Conservation (phyloP, 176 grass and related monocot genomes). For the Carex pumila region DNA sequence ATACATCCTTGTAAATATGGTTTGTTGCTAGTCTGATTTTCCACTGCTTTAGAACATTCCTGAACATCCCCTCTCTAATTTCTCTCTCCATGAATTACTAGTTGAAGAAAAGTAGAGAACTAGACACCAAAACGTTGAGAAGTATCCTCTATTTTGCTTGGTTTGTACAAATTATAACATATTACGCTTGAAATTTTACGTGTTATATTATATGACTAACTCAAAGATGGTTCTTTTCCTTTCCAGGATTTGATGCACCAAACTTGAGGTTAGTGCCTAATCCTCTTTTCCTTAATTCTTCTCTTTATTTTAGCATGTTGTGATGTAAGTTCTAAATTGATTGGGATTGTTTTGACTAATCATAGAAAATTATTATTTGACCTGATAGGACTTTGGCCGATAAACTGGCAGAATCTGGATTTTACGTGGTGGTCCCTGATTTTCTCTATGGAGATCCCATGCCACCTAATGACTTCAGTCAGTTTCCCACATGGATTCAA, state of each 20-base stretch:
- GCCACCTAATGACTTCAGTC: neutral
- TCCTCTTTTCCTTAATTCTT: neutral
- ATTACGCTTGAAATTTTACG: neutral
- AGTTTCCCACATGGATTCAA: slow-evolving; percentile 14
- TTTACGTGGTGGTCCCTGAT: slow-evolving; percentile 33
- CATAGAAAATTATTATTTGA: neutral
- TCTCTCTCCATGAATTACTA: neutral
- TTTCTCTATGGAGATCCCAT: slow-evolving; percentile 35
- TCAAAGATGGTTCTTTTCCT: slow-evolving; percentile 3
- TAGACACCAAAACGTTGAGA: neutral
- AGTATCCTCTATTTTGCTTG: neutral
- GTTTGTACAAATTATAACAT: neutral
- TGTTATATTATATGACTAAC: neutral
- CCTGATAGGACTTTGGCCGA: slow-evolving; percentile 34
- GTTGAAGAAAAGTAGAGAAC: neutral
- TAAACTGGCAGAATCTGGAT: slow-evolving; percentile 31
- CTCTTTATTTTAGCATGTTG: neutral
- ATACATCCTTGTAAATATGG: neutral
- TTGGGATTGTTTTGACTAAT: slow-evolving; percentile 3
- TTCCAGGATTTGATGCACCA: slow-evolving; percentile 33
- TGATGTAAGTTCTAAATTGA: neutral
- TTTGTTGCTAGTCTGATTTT: neutral
- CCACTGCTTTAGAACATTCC: neutral
- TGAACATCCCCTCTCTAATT: neutral
- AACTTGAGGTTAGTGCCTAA: slow-evolving; percentile 22